phyloP scores from a whole-genome alignment of 225 moss, liverwort and hornwort genomes.

The Anthoceros angustus region DNA sequence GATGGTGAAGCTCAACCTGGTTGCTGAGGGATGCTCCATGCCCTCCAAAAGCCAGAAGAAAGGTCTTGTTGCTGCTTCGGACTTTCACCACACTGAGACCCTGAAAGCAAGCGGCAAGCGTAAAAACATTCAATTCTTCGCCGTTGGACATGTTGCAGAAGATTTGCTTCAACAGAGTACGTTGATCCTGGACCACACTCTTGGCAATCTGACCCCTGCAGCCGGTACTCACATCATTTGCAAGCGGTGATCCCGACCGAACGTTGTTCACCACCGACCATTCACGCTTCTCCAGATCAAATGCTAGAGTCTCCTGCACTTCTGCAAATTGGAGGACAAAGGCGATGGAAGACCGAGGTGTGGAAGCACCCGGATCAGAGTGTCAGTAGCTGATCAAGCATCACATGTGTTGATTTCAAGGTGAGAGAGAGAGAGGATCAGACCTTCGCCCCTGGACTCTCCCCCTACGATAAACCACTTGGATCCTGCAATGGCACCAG shows the following conservation, averaged over 20 bases:
- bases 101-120: conserved; percentile 6
- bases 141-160: neutral
- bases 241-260: conserved; percentile 15
- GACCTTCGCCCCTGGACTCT: conserved; percentile 14
- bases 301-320: conserved; percentile 12
- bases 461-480: conserved; percentile 19
- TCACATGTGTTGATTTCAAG: neutral
- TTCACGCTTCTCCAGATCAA: conserved; percentile 12
- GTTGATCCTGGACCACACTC: no score
- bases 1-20: conserved; percentile 8
- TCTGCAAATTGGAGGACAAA: neutral
- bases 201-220: neutral
- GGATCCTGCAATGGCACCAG: conserved; percentile 12
- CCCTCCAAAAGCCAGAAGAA: conserved; percentile 17
- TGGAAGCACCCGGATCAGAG: neutral
- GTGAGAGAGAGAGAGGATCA: neutral
- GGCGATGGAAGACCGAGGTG: neutral
- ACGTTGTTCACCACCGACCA: conserved; percentile 10
- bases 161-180: neutral
- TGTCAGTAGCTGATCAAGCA: neutral
- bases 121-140: neutral
- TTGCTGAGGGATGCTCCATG: conserved; percentile 15
- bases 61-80: conserved; percentile 8
- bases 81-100: conserved; percentile 16
- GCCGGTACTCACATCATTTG: conserved; percentile 10